Conservation (phyloP, 495 filamentous ascomycete genomes). For the Aspergillus sparsus region DNA sequence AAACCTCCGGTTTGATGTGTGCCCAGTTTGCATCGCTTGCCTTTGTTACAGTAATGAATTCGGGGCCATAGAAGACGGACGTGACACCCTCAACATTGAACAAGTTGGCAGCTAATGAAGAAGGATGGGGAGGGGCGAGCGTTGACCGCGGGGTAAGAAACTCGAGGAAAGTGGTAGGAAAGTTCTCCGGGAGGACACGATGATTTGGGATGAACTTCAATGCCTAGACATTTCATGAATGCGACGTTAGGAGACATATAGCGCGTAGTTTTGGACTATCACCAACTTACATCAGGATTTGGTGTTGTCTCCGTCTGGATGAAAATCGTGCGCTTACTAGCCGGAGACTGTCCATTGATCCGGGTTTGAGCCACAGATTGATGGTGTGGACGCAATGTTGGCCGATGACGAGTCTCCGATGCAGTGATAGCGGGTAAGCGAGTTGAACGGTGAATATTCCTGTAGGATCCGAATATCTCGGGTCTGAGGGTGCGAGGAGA, state of each 20-base stretch:
- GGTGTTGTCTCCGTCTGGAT: conserved; percentile 96
- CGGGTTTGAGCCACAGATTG: conserved; percentile 37
- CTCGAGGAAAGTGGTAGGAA: conserved; percentile 79
- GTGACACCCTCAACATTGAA: conserved; percentile 90
- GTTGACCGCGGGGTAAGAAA: conserved; percentile 88
- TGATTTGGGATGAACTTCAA: conserved; percentile 94
- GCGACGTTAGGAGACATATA: too few relatives aligned
- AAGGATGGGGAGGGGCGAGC: conserved; percentile 84
- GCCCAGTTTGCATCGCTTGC: conserved; percentile 84
- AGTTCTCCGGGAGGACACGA: conserved; percentile 69
- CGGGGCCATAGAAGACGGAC: conserved; percentile 89
- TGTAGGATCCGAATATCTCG: conserved; percentile 33
- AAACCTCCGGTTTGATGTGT: conserved; percentile 92
- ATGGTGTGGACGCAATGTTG: conserved; percentile 49
- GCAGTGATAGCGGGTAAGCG: conserved; percentile 51
- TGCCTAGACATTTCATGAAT: conserved; percentile 41
- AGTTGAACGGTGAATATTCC: conserved; percentile 42
- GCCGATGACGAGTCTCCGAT: conserved; percentile 48
- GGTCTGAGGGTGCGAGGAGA: conserved; percentile 32
- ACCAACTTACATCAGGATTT: conserved; percentile 71
- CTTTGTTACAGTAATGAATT: conserved; percentile 97
- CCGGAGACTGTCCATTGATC: conserved; percentile 39
- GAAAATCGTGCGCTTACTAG: conserved; percentile 77
- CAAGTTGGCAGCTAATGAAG: conserved; percentile 86
- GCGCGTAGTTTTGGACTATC: not conserved